phyloP scores from a whole-genome alignment of 352 stramenopile genomes.

The Phytophthora syringae region DNA sequence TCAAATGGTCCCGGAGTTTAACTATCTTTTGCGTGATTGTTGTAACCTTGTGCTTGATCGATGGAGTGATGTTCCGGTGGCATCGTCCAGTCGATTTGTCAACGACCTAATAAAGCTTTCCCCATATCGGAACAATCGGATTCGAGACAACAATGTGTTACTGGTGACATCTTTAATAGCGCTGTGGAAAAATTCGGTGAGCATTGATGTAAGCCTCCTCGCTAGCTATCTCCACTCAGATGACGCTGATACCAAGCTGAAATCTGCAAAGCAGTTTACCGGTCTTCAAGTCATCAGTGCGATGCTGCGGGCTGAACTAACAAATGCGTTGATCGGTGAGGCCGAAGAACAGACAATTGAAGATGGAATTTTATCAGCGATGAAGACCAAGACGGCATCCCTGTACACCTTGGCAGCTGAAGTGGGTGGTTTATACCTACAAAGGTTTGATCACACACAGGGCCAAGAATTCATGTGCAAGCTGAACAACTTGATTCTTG shows the following conservation, averaged over 20 bases:
- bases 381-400: conserved; percentile 51
- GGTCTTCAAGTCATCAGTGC: conserved; percentile 72
- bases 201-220: conserved; percentile 49
- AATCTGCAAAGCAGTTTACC: conserved; percentile 52
- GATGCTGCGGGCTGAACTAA: conserved; percentile 48
- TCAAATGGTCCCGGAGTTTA: conserved; percentile 54
- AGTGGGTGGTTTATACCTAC: conserved; percentile 60
- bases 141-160: conserved; percentile 76
- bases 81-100: conserved; percentile 50
- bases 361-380: conserved; percentile 56
- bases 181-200: conserved; percentile 57
- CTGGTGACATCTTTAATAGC: conserved; percentile 61
- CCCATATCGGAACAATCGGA: conserved; percentile 51
- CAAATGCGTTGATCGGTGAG: conserved; percentile 34
- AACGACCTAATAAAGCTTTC: conserved; percentile 66
- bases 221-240: conserved; percentile 44
- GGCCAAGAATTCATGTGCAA: conserved; percentile 40
- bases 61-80: conserved; percentile 51
- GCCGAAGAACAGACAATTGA: conserved; percentile 38
- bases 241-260: conserved; percentile 45
- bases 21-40: conserved; percentile 81
- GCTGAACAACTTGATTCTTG: conserved; percentile 48
- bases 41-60: conserved; percentile 61
- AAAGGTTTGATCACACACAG: conserved; percentile 13
- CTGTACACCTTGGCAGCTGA: conserved; percentile 74